Evolutionary conservation across 306 rosid species (phyloP), one percentile per base, ranked within the genome.

Genomic region (Vigna hirtella): DNA sequence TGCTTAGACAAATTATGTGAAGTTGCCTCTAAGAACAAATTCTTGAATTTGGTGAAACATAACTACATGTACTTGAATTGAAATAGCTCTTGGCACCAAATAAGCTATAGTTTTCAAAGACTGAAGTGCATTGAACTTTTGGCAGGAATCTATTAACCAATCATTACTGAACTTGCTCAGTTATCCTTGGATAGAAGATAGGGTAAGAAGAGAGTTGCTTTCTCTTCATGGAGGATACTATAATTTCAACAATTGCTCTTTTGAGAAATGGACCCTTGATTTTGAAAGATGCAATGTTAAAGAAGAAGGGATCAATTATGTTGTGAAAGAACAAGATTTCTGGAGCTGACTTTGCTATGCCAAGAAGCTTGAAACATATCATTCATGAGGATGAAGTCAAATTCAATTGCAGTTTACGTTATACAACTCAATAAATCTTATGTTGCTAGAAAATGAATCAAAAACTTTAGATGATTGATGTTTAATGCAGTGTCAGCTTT

Each of bases 241-340:
- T 81, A 79, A 95, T 86, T 87, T 95, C 82, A 76, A 79, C 66
- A 88, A 77, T 74, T 92, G 98, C 86, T 62, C 92, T 1, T 95
- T 95, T 90, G 98, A 95, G 85, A 95, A 88, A 79, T 95, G 99
- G 96, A 87, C 89, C 24, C 89, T 95, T 85, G 97, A 93, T 85
- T 47, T 86, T 24, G 49, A 76, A 49, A 62, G 83, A 16, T 32
- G 84, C 77, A 51, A 50, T 62, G 47, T 43, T 77, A 61, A 38
- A 14, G 77, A 61, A 80, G 56, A 43, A 43, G 76, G 70, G 20
- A 66, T 28, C 2, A 75, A 50, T 32, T 84, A 72, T 69, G 16
- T 42, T 71, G 75, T 88, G 62, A 89, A 88, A 83, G 90, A 91
- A 71, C 81, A 68, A 65, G 89, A 82, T 28, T 73, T 81, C 43